These are phyloP conservation scores for Verbascum thapsus DNA, from an alignment of 257 asterid species.

Conservation along the genomic window DNA sequence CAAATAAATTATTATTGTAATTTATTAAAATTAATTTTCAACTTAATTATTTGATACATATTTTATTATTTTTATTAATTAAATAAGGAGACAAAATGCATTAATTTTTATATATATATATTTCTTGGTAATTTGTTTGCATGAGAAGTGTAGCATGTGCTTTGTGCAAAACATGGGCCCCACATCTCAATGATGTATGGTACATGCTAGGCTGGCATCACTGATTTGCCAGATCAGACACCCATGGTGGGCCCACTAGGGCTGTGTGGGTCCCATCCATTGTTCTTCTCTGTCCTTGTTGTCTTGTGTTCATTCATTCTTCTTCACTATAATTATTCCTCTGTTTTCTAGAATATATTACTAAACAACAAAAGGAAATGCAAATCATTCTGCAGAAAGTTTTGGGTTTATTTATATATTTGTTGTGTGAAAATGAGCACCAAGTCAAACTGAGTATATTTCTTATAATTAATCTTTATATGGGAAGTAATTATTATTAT, in stretches of 20 bases:
- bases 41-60: too few species aligned
- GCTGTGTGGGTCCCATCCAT: background rate
- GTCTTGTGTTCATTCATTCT: constrained; percentile 33
- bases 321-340: constrained; percentile 11
- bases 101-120: too few species aligned
- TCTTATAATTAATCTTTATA: too few species aligned
- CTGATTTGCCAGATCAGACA: constrained; percentile 60
- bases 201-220: constrained; percentile 66
- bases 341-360: constrained; percentile 19
- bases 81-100: constrained; percentile 34
- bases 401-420: constrained; percentile 9
- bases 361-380: constrained; percentile 19
- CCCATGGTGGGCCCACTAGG: constrained; percentile 18
- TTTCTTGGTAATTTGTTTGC: constrained; percentile 14
- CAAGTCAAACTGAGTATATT: too few species aligned
- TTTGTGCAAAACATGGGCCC: constrained; percentile 37
- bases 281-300: constrained; percentile 22
- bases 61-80: too few species aligned
- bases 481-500: too few species aligned
- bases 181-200: constrained; percentile 45
- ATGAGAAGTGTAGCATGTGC: constrained; percentile 43
- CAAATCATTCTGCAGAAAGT: constrained; percentile 30
- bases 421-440: background rate
- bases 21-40: too few species aligned
- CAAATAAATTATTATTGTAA: background rate